Percentiles rank a stretch among this genome's conserved stretches.
Conservation (phyloP, 192 early-diverging fungal genomes). For the Irineochytrium annulatum region DNA sequence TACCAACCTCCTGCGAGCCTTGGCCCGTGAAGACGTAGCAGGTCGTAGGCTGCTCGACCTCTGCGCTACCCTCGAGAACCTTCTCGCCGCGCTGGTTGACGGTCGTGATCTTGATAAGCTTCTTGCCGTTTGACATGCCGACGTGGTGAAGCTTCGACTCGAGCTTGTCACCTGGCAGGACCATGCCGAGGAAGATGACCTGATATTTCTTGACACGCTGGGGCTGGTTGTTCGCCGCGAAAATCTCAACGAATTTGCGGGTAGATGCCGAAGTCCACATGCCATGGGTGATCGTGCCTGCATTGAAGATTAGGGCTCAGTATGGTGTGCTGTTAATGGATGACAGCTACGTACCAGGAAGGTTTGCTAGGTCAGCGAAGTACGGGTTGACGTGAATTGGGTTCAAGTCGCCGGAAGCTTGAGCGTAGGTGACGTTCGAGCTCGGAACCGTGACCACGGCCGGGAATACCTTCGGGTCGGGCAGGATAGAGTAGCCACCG, state of each 20-base stretch:
- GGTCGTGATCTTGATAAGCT: constrained; percentile 88
- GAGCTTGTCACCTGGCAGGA: constrained; percentile 82
- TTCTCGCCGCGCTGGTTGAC: constrained; percentile 78
- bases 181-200: constrained; percentile 90
- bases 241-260: constrained; percentile 92
- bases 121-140: constrained; percentile 94
- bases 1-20: constrained; percentile 91
- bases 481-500: constrained; percentile 90
- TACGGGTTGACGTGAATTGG: constrained; percentile 95
- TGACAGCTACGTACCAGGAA: constrained; percentile 57
- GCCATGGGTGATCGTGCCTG: constrained; percentile 84
- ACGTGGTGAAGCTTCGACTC: constrained; percentile 87
- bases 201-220: constrained; percentile 80
- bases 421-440: constrained; percentile 85
- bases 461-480: constrained; percentile 74
- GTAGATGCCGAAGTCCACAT: constrained; percentile 96
- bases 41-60: constrained; percentile 89
- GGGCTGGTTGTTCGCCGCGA: constrained; percentile 89
- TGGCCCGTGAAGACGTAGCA: constrained; percentile 95
- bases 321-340: neutral
- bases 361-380: constrained; percentile 84
- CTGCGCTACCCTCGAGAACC: constrained; percentile 83
- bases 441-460: constrained; percentile 81
- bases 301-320: neutral
- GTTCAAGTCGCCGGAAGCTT: constrained; percentile 86